Evolutionary conservation across 768 basidiomycete species (phyloP).

Genomic region (Chiua virens): DNA sequence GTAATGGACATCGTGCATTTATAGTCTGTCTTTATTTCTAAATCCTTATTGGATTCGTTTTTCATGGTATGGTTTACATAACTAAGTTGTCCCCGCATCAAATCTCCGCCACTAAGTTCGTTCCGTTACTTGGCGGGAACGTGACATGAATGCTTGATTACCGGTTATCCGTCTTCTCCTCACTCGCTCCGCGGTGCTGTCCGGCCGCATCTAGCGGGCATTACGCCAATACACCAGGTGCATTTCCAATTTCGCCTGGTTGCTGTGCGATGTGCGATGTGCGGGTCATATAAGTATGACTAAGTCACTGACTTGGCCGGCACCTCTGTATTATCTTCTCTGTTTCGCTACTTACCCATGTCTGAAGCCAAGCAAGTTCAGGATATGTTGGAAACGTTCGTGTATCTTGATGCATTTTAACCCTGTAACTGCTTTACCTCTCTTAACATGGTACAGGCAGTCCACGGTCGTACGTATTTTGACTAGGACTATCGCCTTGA

Average conservation of each 20-base stretch:
- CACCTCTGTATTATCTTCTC: background rate
- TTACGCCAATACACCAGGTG: too few species aligned
- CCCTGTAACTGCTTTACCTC: background rate
- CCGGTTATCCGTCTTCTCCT: too few species aligned
- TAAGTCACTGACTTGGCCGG: too few species aligned
- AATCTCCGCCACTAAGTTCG: too few species aligned
- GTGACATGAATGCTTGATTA: too few species aligned
- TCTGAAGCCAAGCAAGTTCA: background rate
- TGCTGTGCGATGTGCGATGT: too few species aligned
- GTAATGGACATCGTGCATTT: slow-evolving; percentile 14
- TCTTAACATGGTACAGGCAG: background rate
- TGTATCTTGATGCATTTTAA: background rate
- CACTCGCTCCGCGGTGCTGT: too few species aligned
- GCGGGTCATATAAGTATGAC: too few species aligned
- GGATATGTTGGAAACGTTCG: background rate
- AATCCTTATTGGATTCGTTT: slow-evolving; percentile 14
- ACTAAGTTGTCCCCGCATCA: too few species aligned
- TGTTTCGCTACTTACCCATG: slow-evolving; percentile 5
- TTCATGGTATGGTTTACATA: background rate
- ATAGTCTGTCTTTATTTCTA: slow-evolving; percentile 28
- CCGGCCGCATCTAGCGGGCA: too few species aligned
- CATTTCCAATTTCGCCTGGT: too few species aligned
- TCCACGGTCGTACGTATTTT: slow-evolving; percentile 10
- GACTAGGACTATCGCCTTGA: background rate
- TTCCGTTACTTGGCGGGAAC: too few species aligned